A percentile compares a stretch with the other conserved stretches of the same genome.
phyloP scores from a whole-genome alignment of 805 yeast species.

The Candida insectorum region DNA sequence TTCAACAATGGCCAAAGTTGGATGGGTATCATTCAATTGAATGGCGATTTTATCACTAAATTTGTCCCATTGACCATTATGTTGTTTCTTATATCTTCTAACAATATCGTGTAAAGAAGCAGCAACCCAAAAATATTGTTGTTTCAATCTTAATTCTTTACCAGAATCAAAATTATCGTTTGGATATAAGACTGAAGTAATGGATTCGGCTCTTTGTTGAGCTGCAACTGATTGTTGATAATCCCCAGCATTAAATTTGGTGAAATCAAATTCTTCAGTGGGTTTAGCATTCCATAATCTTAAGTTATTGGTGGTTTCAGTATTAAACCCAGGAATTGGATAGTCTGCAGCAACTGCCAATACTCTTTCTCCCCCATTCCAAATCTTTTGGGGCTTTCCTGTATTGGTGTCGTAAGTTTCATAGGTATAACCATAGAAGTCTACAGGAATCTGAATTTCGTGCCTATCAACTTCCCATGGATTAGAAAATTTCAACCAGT shows the following conservation, averaged over 20 bases:
- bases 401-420: slow-evolving; percentile 52
- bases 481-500: slow-evolving; percentile 84
- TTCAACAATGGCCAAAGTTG: slow-evolving; percentile 87
- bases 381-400: slow-evolving; percentile 56
- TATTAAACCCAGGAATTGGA: slow-evolving; percentile 89
- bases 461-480: slow-evolving; percentile 92
- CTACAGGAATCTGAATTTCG: slow-evolving; percentile 86
- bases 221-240: slow-evolving; percentile 77
- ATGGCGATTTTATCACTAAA: slow-evolving; percentile 86
- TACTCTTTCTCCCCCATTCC: slow-evolving; percentile 90
- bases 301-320: slow-evolving; percentile 80
- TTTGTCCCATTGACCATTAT: slow-evolving; percentile 70
- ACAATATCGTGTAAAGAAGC: slow-evolving; percentile 90
- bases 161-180: slow-evolving; percentile 91
- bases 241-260: slow-evolving; percentile 88
- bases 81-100: slow-evolving; percentile 79
- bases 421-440: slow-evolving; percentile 80
- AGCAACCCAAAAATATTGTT: slow-evolving; percentile 95
- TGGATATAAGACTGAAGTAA: slow-evolving; percentile 90
- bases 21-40: slow-evolving; percentile 93
- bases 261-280: slow-evolving; percentile 86
- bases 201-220: slow-evolving; percentile 87
- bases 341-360: slow-evolving; percentile 87
- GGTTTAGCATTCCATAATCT: slow-evolving; percentile 90
- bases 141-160: slow-evolving; percentile 87